Evolutionary conservation across 352 stramenopile species (phyloP), one percentile per base, ranked within the genome.

Genomic region (Phytophthora constricta): DNA sequence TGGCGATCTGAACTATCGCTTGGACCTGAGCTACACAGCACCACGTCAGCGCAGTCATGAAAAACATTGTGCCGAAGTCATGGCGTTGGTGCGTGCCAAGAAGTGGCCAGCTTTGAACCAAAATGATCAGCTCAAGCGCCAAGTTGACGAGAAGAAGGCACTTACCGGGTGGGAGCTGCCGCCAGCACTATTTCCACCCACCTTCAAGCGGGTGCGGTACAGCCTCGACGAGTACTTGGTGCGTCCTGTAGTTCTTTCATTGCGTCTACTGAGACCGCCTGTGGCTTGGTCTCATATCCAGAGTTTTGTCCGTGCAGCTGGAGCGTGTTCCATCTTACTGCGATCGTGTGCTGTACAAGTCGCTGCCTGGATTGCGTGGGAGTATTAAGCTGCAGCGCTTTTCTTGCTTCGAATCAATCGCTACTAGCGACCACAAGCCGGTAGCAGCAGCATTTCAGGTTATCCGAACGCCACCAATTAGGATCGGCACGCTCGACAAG

Each of bases 361-460:
- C 88, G 23, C 63, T 96, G 2, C 87, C 87, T 0, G 85, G 82
- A 4, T 60, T 88, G 25, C 59, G 70, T 7, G 28, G 34, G 4
- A 82, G 87, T 34, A 63, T 96, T 28, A 89, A 86, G 68, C 62
- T 90, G 28, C 54, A 77, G 11, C 60, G 69, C 8, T 92, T 96
- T 51, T 69, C 77, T 8, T 85, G 79, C 60, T 76, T 90, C 20
- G 79, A 90, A 43, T 57, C 55, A 14, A 91, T 96, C 27, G 68
- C 62, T 22, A 94, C 90, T 9, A 96, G 88, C 37, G 88, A 97
- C 54, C 88, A 97, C 74, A 97, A 96, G 51, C 90, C 90, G 1
- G 74, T 97, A 13, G 65, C 77, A 1, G 84, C 82, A 17, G 62
- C 74, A 33, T 95, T 93, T 58, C 56, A 82, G 1, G 65, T 96